These are phyloP conservation scores for Tulasnella sp. DNA, from an alignment of 768 basidiomycete species.

Conservation along the genomic window DNA sequence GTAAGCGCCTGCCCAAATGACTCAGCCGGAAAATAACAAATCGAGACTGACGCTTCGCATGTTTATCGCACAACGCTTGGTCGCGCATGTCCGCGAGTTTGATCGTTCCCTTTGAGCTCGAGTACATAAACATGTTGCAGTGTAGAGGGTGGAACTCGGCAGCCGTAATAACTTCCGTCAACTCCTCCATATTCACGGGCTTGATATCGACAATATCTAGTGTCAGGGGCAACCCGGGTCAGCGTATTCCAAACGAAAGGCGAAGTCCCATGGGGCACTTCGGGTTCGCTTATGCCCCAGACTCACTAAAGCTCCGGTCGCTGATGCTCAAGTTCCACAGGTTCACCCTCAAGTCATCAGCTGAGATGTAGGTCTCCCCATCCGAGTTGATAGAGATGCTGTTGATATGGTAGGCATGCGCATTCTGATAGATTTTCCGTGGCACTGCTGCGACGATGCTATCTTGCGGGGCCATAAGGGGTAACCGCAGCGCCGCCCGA, in stretches of 20 bases:
- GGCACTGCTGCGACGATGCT: slow-evolving; percentile 98
- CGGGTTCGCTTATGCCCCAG: background rate
- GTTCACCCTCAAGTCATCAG: slow-evolving; percentile 97
- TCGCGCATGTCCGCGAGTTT: slow-evolving; percentile 99
- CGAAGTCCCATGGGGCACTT: slow-evolving; percentile 5
- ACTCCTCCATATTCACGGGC: slow-evolving; percentile 98
- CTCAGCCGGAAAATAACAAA: slow-evolving; percentile 22
- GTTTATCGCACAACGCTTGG: slow-evolving; percentile 90
- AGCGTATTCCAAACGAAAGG: background rate
- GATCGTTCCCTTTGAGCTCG: slow-evolving; percentile 98
- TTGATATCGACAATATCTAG: slow-evolving; percentile 99
- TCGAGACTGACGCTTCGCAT: slow-evolving; percentile 80
- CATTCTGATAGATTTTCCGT: slow-evolving; percentile 97
- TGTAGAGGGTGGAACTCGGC: slow-evolving; percentile 97
- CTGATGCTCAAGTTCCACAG: slow-evolving; percentile 98
- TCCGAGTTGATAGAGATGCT: slow-evolving; percentile 99
- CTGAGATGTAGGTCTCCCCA: slow-evolving; percentile 98
- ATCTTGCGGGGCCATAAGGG: slow-evolving; percentile 90
- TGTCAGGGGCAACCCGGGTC: background rate
- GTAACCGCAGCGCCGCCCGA: slow-evolving; percentile 68
- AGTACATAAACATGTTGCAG: slow-evolving; percentile 99
- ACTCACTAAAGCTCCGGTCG: slow-evolving; percentile 98
- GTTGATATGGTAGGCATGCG: slow-evolving; percentile 99
- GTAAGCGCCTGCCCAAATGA: slow-evolving; percentile 3
- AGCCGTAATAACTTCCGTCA: slow-evolving; percentile 99